Conservation (phyloP, 2,329 filamentous ascomycete genomes). For the Knufia fluminis region DNA sequence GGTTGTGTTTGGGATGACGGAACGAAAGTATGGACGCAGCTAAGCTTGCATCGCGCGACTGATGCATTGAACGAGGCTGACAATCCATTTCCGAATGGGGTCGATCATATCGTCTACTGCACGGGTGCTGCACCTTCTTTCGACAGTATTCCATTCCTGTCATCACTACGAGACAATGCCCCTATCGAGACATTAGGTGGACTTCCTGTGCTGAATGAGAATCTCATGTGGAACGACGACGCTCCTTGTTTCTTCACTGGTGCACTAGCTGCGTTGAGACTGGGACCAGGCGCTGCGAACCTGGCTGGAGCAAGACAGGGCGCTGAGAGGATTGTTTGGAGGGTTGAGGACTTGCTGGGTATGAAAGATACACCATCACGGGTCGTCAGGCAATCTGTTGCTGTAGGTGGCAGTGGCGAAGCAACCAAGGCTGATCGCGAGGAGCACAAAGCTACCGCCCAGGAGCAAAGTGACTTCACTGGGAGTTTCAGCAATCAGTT, state of each 20-base stretch:
- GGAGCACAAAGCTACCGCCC: not conserved
- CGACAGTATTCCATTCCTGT: conserved; percentile 49
- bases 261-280: conserved; percentile 54
- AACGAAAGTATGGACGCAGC: conserved; percentile 37
- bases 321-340: conserved; percentile 65
- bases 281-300: conserved; percentile 66
- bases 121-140: conserved; percentile 63
- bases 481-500: conserved; percentile 18
- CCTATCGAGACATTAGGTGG: conserved; percentile 57
- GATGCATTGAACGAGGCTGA: conserved; percentile 19
- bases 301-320: conserved; percentile 63
- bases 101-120: conserved; percentile 66
- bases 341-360: conserved; percentile 51
- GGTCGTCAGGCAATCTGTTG: too few relatives aligned
- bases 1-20: conserved; percentile 36
- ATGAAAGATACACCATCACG: too few relatives aligned
- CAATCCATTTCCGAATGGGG: conserved; percentile 32
- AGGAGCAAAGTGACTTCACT: conserved; percentile 13
- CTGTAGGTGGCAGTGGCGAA: too few relatives aligned
- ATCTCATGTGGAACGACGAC: conserved; percentile 65
- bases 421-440: too few relatives aligned
- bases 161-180: conserved; percentile 48
- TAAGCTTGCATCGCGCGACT: conserved; percentile 42
- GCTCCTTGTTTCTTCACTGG: conserved; percentile 66
- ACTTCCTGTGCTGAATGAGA: conserved; percentile 63